Conservation (phyloP, 306 rosid genomes). For the Canavalia ensiformis region DNA sequence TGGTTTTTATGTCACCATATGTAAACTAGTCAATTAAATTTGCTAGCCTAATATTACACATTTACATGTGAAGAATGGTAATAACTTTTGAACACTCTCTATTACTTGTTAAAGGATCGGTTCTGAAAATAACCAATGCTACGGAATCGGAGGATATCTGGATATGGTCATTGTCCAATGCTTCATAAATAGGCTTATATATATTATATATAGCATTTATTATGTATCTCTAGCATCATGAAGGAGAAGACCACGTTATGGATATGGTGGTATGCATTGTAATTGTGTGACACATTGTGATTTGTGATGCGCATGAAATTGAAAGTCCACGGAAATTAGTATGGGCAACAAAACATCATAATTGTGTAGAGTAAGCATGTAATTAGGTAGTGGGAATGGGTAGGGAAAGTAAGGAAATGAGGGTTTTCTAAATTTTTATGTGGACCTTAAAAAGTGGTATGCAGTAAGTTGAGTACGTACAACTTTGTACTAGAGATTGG, state of each 20-base stretch:
- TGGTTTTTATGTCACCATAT: slow-evolving; percentile 44
- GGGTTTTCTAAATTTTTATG: neutral
- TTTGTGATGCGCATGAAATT: neutral
- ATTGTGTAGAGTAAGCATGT: slow-evolving; percentile 34
- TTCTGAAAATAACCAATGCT: slow-evolving; percentile 28
- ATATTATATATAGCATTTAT: neutral
- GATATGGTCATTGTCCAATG: neutral
- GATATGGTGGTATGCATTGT: neutral
- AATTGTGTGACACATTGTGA: slow-evolving; percentile 21
- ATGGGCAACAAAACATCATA: slow-evolving; percentile 37
- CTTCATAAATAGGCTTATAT: neutral
- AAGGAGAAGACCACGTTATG: neutral
- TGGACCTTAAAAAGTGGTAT: slow-evolving; percentile 34
- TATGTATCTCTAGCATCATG: neutral
- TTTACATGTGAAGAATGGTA: slow-evolving; percentile 23
- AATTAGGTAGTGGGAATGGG: slow-evolving; percentile 20
- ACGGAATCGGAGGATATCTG: neutral
- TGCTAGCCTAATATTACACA: slow-evolving; percentile 18
- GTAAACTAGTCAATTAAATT: slow-evolving; percentile 30
- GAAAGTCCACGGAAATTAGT: slow-evolving; percentile 24
- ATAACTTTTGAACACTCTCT: neutral
- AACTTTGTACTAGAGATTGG: slow-evolving; percentile 26
- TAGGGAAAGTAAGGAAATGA: neutral
- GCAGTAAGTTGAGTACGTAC: slow-evolving; percentile 23
- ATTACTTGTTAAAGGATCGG: slow-evolving; percentile 7